Evolutionary conservation across 2,329 filamentous ascomycete species (phyloP).

Genomic region (Sordariomycetes sp.): DNA sequence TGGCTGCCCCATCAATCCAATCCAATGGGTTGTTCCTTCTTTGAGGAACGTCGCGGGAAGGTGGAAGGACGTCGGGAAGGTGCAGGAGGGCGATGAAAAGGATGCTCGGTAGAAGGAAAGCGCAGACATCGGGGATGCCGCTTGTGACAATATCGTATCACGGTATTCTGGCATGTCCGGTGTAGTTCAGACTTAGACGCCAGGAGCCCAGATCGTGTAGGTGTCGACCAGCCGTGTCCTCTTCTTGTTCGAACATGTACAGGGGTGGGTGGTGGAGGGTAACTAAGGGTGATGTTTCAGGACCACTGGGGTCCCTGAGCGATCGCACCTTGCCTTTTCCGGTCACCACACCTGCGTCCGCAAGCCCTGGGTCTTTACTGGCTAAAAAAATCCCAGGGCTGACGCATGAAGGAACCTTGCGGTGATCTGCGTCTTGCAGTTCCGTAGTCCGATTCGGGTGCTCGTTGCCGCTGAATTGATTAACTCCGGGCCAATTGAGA

Average conservation of each 20-base stretch:
- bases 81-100: no score
- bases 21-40: no score
- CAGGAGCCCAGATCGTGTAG: no score
- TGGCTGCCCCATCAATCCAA: no score
- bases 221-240: no score
- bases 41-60: no score
- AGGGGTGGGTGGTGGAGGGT: neutral
- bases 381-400: neutral
- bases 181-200: no score
- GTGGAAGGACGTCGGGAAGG: no score
- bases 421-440: neutral
- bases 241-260: neutral
- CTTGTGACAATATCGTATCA: no score
- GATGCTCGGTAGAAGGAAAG: no score
- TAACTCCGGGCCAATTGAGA: neutral
- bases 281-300: conserved; percentile 5
- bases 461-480: neutral
- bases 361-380: neutral
- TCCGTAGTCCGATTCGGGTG: neutral
- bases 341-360: neutral
- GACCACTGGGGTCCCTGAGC: neutral
- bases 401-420: neutral
- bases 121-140: no score
- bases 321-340: neutral
- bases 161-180: no score